These are phyloP conservation scores for Pholiota adiposa DNA, from an alignment of 1,284 basidiomycete genomes.

Conservation along the genomic window DNA sequence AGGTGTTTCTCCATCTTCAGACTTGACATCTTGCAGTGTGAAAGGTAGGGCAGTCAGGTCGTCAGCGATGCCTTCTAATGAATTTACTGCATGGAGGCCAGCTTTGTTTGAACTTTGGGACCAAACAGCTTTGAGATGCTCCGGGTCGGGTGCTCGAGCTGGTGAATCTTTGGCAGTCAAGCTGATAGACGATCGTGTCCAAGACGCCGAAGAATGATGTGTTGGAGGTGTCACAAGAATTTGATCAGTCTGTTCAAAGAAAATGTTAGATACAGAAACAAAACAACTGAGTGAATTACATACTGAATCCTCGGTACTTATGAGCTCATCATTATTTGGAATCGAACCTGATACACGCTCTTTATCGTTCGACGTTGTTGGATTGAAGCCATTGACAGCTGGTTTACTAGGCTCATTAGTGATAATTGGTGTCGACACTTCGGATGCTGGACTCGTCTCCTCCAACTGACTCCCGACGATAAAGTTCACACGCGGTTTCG, in stretches of 20 bases:
- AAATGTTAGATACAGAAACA: conserved; percentile 30
- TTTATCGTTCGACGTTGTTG: conserved; percentile 20
- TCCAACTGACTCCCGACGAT: conserved; percentile 80
- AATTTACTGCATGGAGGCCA: conserved; percentile 69
- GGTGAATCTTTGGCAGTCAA: conserved; percentile 67
- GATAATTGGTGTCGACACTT: background rate
- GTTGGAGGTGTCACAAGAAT: conserved; percentile 53
- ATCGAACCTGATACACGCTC: conserved; percentile 35
- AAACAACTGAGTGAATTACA: conserved; percentile 1
- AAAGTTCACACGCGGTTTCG: conserved; percentile 61
- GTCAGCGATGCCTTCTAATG: conserved; percentile 77
- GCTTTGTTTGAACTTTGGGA: conserved; percentile 74
- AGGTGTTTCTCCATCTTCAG: conserved; percentile 78
- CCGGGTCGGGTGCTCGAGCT: conserved; percentile 70
- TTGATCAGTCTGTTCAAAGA: conserved; percentile 43
- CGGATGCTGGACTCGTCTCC: conserved; percentile 29
- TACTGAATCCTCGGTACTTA: conserved; percentile 47
- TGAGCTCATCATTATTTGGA: conserved; percentile 44
- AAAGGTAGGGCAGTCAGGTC: conserved; percentile 77
- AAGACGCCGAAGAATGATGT: conserved; percentile 48
- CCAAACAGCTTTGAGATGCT: conserved; percentile 83
- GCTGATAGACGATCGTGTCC: conserved; percentile 65
- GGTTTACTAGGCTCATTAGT: background rate
- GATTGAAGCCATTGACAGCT: conserved; percentile 12
- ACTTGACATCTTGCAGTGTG: conserved; percentile 79